Percentiles rank a stretch among this genome's conserved stretches.
Evolutionary conservation across 495 filamentous ascomycete genomes (phyloP).

Genomic region (Penicillium silybi): DNA sequence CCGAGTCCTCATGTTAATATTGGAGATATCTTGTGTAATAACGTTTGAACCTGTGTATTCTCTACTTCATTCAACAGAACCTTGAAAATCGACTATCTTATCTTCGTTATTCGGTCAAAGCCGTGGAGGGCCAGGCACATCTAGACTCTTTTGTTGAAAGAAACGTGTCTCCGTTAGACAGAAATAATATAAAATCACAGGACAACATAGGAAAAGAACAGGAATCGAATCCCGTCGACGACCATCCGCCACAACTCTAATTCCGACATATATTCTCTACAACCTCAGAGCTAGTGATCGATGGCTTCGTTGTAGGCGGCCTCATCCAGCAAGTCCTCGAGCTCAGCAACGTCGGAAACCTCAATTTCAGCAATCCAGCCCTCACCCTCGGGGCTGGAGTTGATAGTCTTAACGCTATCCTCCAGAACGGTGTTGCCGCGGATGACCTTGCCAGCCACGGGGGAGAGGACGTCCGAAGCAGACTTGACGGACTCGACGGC

Average conservation of each 20-base stretch:
- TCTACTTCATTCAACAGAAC: background rate
- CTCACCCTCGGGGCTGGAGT: slow-evolving; percentile 76
- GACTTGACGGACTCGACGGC: slow-evolving; percentile 98
- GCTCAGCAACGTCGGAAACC: slow-evolving; percentile 63
- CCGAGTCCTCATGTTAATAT: too few species aligned
- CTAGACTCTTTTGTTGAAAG: slow-evolving; percentile 25
- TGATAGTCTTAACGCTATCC: slow-evolving; percentile 82
- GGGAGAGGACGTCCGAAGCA: slow-evolving; percentile 91
- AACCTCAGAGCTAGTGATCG: slow-evolving; percentile 38
- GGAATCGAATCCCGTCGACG: background rate
- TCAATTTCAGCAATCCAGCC: slow-evolving; percentile 91
- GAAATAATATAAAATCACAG: slow-evolving; percentile 21
- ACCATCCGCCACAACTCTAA: slow-evolving; percentile 4
- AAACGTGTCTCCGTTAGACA: slow-evolving; percentile 14
- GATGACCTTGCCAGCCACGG: slow-evolving; percentile 71
- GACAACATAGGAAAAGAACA: slow-evolving; percentile 6
- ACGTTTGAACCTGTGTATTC: background rate
- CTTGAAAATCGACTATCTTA: background rate
- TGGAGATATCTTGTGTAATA: background rate
- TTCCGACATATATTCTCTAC: slow-evolving; percentile 10
- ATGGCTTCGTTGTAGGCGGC: slow-evolving; percentile 71
- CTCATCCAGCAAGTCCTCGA: slow-evolving; percentile 69
- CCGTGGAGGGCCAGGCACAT: slow-evolving; percentile 14
- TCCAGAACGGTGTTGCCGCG: slow-evolving; percentile 68
- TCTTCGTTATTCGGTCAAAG: background rate